Percentiles rank a stretch among this genome's conserved stretches.
Conservation (phyloP, 257 asterid genomes). For the Ballota nigra region DNA sequence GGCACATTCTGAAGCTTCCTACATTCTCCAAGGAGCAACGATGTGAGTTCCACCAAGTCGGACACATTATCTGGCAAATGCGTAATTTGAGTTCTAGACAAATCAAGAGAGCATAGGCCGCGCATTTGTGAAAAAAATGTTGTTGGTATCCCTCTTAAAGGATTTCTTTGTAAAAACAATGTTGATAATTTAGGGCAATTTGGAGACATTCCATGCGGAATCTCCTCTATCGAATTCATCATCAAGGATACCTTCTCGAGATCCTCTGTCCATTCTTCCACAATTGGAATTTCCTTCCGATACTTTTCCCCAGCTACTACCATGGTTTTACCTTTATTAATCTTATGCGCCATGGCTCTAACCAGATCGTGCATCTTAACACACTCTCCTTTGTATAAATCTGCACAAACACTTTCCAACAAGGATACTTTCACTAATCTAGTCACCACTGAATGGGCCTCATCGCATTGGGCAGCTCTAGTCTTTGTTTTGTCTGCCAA, state of each 20-base stretch:
- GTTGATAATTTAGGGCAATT: too few species aligned
- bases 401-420: neutral
- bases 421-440: neutral
- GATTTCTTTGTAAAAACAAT: too few species aligned
- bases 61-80: slow-evolving; percentile 16
- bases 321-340: slow-evolving; percentile 13
- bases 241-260: slow-evolving; percentile 21
- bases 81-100: neutral
- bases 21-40: slow-evolving; percentile 13
- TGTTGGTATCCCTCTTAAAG: neutral
- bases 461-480: neutral
- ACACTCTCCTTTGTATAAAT: too few species aligned
- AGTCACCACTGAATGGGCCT: neutral
- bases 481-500: slow-evolving; percentile 5
- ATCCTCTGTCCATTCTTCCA: neutral
- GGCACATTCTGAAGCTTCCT: neutral
- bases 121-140: slow-evolving; percentile 15
- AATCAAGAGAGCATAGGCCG: slow-evolving; percentile 12
- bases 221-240: too few species aligned
- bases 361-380: slow-evolving; percentile 26
- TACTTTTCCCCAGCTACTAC: neutral
- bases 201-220: too few species aligned
- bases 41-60: neutral
- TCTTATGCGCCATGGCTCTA: slow-evolving; percentile 20
- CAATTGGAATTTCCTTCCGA: neutral